Conservation (phyloP, 495 filamentous ascomycete genomes). For the Penicillium odoratum region DNA sequence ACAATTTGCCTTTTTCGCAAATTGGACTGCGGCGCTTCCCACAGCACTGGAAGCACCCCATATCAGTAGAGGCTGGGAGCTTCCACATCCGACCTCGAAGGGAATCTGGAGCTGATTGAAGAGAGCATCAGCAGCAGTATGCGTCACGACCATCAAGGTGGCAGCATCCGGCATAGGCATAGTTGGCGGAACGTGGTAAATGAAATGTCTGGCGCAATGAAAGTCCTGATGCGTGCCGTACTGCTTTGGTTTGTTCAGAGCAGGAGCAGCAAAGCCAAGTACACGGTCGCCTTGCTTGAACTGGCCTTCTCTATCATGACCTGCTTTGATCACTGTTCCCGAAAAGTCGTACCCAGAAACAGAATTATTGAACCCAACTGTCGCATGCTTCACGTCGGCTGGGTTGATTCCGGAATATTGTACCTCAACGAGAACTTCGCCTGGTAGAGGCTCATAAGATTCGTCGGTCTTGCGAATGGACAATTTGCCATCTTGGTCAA, state of each 20-base stretch:
- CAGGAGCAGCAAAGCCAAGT: background rate
- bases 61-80: slow-evolving; percentile 22
- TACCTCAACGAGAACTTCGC: background rate
- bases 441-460: background rate
- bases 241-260: background rate
- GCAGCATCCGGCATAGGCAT: slow-evolving; percentile 1
- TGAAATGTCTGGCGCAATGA: background rate
- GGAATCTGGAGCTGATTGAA: slow-evolving; percentile 38
- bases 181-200: background rate
- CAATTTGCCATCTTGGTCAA: background rate
- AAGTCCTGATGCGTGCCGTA: slow-evolving; percentile 3
- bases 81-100: slow-evolving; percentile 16
- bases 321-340: background rate
- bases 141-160: background rate
- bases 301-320: no score
- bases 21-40: slow-evolving; percentile 28
- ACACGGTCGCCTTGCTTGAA: slow-evolving; percentile 2
- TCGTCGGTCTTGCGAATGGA: background rate
- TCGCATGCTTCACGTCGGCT: slow-evolving; percentile 4
- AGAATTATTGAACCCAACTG: background rate
- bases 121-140: slow-evolving; percentile 13
- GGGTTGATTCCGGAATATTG: slow-evolving; percentile 7
- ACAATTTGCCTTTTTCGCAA: slow-evolving; percentile 23
- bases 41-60: slow-evolving; percentile 30
- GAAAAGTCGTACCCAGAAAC: slow-evolving; percentile 3